Percentiles rank a stretch among this genome's conserved stretches.
These are phyloP conservation scores for Astrephomene gubernaculifera DNA, from an alignment of 139 green algal species.

Conservation along the genomic window DNA sequence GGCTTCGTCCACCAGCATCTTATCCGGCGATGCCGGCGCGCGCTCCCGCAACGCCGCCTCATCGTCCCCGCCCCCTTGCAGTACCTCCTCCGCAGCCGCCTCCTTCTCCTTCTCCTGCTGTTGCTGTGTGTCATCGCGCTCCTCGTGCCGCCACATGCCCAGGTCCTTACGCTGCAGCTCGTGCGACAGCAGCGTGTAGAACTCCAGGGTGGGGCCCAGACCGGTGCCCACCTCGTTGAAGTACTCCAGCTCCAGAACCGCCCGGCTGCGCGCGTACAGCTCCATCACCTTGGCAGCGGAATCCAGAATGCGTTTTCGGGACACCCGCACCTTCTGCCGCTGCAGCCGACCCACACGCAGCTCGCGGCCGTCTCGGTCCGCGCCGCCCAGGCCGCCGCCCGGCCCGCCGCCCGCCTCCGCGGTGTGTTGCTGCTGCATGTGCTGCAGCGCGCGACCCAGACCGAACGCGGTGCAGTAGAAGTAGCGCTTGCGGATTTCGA, in stretches of 20 bases:
- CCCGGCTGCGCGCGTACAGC: slow-evolving; percentile 69
- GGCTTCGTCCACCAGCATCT: slow-evolving; percentile 23
- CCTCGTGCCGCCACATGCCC: slow-evolving; percentile 89
- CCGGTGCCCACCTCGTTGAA: slow-evolving; percentile 95
- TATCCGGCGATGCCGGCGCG: not conserved
- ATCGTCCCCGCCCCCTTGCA: slow-evolving; percentile 8
- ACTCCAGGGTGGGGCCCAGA: slow-evolving; percentile 97
- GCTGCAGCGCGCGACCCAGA: slow-evolving; percentile 86
- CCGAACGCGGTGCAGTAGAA: slow-evolving; percentile 94
- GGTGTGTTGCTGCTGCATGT: slow-evolving; percentile 85
- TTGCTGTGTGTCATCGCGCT: slow-evolving; percentile 47
- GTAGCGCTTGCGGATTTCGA: slow-evolving; percentile 83
- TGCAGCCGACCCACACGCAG: slow-evolving; percentile 87
- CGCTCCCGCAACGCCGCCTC: not conserved
- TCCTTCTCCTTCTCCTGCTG: slow-evolving; percentile 17
- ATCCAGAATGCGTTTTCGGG: slow-evolving; percentile 89
- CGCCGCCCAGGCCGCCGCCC: not conserved
- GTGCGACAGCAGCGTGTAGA: slow-evolving; percentile 96
- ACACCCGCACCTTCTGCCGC: slow-evolving; percentile 79
- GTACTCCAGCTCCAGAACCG: slow-evolving; percentile 93
- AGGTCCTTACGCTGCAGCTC: slow-evolving; percentile 88
- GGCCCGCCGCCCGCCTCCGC: slow-evolving; percentile 65
- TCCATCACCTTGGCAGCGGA: slow-evolving; percentile 89
- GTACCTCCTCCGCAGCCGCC: not conserved
- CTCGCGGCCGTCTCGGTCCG: slow-evolving; percentile 69